Percentiles rank a stretch among this genome's conserved stretches.
Evolutionary conservation across 805 yeast species (phyloP).

Genomic region (Kurtzmaniella fragi): DNA sequence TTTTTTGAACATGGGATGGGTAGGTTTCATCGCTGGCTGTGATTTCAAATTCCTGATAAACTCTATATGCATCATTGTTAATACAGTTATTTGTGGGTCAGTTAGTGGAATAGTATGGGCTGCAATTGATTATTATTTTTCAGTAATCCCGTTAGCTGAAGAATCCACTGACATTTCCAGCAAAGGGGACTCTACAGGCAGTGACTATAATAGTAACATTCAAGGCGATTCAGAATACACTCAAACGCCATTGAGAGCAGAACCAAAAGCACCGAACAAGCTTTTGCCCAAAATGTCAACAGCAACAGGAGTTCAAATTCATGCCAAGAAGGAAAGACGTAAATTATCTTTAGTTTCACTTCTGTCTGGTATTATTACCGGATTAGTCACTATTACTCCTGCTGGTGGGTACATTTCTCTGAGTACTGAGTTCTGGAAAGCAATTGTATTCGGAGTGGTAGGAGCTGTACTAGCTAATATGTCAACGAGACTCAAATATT

Average conservation of each 20-base stretch:
- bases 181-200: neutral
- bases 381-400: constrained; percentile 39
- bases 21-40: constrained; percentile 40
- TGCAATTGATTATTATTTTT: constrained; percentile 32
- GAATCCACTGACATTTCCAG: constrained; percentile 1
- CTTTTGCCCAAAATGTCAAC: neutral
- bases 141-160: constrained; percentile 34
- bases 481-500: constrained; percentile 36
- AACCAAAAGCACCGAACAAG: neutral
- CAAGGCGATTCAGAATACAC: no score
- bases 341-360: constrained; percentile 35
- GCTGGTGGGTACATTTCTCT: constrained; percentile 38
- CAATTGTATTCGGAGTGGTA: constrained; percentile 32
- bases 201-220: no score
- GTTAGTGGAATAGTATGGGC: constrained; percentile 34
- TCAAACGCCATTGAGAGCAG: neutral
- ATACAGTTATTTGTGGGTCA: constrained; percentile 29
- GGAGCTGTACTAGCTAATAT: constrained; percentile 34
- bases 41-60: constrained; percentile 32
- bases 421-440: constrained; percentile 34
- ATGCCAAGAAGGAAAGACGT: constrained; percentile 10
- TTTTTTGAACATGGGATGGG: constrained; percentile 33
- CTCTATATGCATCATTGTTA: constrained; percentile 26
- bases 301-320: neutral
- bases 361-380: constrained; percentile 36